phyloP scores from a whole-genome alignment of 805 yeast genomes.

The Candida endomychidarum region DNA sequence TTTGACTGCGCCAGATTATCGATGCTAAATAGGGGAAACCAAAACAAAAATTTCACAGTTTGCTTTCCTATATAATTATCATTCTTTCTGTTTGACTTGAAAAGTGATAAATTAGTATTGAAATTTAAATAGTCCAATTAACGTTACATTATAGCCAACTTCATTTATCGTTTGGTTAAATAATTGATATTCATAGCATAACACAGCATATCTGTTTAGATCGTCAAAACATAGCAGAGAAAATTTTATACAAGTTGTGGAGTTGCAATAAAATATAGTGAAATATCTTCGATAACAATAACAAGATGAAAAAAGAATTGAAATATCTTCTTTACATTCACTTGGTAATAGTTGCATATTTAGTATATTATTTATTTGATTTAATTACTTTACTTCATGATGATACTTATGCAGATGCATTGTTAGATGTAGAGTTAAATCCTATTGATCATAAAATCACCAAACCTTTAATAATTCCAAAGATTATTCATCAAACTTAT shows the following conservation, averaged over 20 bases:
- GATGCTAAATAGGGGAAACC: constrained; percentile 8
- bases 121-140: no score
- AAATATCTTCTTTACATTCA: constrained; percentile 63
- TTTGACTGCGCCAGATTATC: constrained; percentile 6
- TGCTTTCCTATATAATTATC: constrained; percentile 1
- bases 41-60: constrained; percentile 4
- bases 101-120: neutral
- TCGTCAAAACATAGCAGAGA: no score
- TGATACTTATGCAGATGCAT: constrained; percentile 63
- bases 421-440: constrained; percentile 61
- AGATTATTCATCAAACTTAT: constrained; percentile 91
- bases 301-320: constrained; percentile 61
- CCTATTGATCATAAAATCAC: constrained; percentile 46
- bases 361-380: constrained; percentile 68
- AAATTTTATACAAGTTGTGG: no score
- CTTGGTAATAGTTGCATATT: constrained; percentile 48
- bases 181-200: no score
- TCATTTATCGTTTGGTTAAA: no score
- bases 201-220: neutral
- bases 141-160: no score
- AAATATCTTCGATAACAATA: no score
- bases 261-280: no score
- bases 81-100: neutral
- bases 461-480: constrained; percentile 68
- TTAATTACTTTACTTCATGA: constrained; percentile 72